A percentile compares a stretch with the other conserved stretches of the same genome.
Conservation (phyloP, 1,139 yeast species). For the Geotrichum carabidarum region DNA sequence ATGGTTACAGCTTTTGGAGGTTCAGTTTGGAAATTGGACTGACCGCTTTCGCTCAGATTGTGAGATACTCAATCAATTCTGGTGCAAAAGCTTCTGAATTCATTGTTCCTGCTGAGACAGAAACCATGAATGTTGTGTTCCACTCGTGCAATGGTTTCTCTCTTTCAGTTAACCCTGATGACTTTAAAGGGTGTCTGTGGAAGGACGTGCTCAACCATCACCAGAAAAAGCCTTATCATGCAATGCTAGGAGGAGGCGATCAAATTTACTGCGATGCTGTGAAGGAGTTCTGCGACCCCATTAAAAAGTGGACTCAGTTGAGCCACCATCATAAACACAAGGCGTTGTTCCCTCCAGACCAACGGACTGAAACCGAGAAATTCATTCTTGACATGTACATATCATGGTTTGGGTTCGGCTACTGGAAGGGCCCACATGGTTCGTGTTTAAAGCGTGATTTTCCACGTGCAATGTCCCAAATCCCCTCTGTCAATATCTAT, state of each 20-base stretch:
- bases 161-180: slow-evolving; percentile 58
- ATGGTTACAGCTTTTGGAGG: slow-evolving; percentile 57
- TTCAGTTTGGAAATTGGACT: slow-evolving; percentile 47
- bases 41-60: slow-evolving; percentile 8
- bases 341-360: slow-evolving; percentile 44
- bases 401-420: slow-evolving; percentile 86
- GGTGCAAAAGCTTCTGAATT: slow-evolving; percentile 45
- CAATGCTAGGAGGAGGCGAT: slow-evolving; percentile 96
- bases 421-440: slow-evolving; percentile 67
- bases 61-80: slow-evolving; percentile 40
- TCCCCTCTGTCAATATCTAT: slow-evolving; percentile 77
- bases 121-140: slow-evolving; percentile 74
- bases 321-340: slow-evolving; percentile 45
- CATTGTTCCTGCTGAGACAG: slow-evolving; percentile 51
- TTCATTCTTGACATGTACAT: slow-evolving; percentile 71
- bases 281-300: slow-evolving; percentile 47
- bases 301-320: slow-evolving; percentile 57
- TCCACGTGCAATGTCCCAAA: slow-evolving; percentile 71
- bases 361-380: slow-evolving; percentile 51
- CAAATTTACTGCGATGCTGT: slow-evolving; percentile 87
- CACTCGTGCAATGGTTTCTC: slow-evolving; percentile 95
- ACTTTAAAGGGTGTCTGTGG: slow-evolving; percentile 77
- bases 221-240: slow-evolving; percentile 63
- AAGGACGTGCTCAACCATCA: slow-evolving; percentile 72
- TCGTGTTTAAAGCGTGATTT: slow-evolving; percentile 59